A percentile compares a stretch with the other conserved stretches of the same genome.
Conservation (phyloP, 371 early-diverging fungal genomes). For the Lichtheimia ornata region DNA sequence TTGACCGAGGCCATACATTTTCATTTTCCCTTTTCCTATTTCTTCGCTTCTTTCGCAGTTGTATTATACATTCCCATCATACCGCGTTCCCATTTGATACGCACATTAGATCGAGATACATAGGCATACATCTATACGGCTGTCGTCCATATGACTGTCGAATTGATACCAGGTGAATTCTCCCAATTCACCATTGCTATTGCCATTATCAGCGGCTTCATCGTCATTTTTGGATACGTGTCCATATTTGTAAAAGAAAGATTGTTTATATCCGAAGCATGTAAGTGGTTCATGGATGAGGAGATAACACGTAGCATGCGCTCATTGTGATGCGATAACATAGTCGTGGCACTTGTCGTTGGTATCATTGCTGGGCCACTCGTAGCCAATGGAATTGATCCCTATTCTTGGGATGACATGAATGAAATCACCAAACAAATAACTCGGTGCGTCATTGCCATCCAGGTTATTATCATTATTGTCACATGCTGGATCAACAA, state of each 20-base stretch:
- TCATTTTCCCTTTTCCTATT: neutral
- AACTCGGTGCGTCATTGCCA: constrained; percentile 77
- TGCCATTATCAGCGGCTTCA: constrained; percentile 81
- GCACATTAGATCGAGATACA: neutral
- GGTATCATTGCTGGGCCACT: constrained; percentile 89
- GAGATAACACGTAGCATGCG: neutral
- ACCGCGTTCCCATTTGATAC: neutral
- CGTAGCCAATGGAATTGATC: constrained; percentile 65
- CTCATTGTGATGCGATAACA: neutral
- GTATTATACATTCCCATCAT: neutral
- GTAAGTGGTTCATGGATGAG: constrained; percentile 41
- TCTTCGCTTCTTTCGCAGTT: neutral
- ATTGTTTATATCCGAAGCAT: constrained; percentile 89
- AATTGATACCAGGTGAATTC: constrained; percentile 50
- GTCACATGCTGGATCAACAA: neutral
- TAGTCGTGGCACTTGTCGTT: constrained; percentile 81
- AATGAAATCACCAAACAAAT: constrained; percentile 68
- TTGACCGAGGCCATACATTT: no score
- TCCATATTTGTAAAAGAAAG: constrained; percentile 92
- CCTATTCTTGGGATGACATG: constrained; percentile 51
- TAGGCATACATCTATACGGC: neutral
- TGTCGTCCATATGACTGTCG: constrained; percentile 14
- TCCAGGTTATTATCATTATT: constrained; percentile 59
- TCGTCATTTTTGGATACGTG: constrained; percentile 83
- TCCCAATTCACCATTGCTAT: constrained; percentile 52